Conservation (phyloP, 2,329 filamentous ascomycete species). For the Penicillium sclerotiorum region DNA sequence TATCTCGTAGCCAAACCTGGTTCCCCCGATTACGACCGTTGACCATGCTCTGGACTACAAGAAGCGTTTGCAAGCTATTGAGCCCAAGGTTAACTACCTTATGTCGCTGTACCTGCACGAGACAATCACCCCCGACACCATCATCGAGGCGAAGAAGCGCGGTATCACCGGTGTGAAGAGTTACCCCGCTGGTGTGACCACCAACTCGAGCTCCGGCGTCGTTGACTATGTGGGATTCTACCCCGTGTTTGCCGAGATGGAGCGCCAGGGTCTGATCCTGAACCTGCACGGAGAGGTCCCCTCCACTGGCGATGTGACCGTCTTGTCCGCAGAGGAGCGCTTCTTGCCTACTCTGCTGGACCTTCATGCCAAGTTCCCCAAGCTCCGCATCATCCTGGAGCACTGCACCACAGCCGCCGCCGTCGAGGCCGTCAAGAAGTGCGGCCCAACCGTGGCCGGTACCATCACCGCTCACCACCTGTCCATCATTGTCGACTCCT, state of each 20-base stretch:
- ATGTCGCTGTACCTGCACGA: slow-evolving; percentile 73
- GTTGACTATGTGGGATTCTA: slow-evolving; percentile 49
- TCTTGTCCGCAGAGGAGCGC: slow-evolving; percentile 69
- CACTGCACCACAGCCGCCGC: slow-evolving; percentile 87
- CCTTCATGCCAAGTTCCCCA: slow-evolving; percentile 74
- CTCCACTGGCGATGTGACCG: slow-evolving; percentile 49
- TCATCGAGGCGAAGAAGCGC: slow-evolving; percentile 70
- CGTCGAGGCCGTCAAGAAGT: slow-evolving; percentile 73
- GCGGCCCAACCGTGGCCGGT: slow-evolving; percentile 72
- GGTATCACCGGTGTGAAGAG: slow-evolving; percentile 69
- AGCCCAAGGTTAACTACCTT: slow-evolving; percentile 66
- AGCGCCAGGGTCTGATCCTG: slow-evolving; percentile 76
- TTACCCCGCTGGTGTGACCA: slow-evolving; percentile 54
- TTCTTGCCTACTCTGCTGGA: slow-evolving; percentile 80
- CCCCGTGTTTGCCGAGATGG: slow-evolving; percentile 83
- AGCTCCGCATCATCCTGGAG: slow-evolving; percentile 63
- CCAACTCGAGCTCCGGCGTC: slow-evolving; percentile 58
- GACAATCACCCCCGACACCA: slow-evolving; percentile 67
- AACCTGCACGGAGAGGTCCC: slow-evolving; percentile 83
- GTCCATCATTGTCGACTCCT: slow-evolving; percentile 76
- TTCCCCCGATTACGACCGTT: slow-evolving; percentile 65
- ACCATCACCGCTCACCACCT: slow-evolving; percentile 83
- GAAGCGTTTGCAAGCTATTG: slow-evolving; percentile 60
- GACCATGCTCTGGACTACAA: slow-evolving; percentile 68
- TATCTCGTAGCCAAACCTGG: slow-evolving; percentile 61